These are phyloP conservation scores for Corymbia citriodora DNA, from an alignment of 441 rosid genomes.

Conservation along the genomic window DNA sequence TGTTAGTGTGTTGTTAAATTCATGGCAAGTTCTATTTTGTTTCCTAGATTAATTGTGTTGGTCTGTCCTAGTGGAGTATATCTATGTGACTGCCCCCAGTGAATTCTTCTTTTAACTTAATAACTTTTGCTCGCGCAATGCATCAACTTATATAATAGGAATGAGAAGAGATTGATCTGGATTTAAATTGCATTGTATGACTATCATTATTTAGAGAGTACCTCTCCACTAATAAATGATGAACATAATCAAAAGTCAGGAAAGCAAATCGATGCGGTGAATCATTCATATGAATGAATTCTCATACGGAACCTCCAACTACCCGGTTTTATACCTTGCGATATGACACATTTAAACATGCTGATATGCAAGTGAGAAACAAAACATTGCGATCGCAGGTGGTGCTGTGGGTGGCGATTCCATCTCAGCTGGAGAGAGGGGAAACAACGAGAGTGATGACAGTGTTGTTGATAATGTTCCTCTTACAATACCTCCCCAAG, in stretches of 20 bases:
- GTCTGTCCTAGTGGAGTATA: background rate
- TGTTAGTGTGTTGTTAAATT: background rate
- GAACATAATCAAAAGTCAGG: background rate
- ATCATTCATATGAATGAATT: background rate
- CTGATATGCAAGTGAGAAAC: background rate
- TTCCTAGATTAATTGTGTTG: background rate
- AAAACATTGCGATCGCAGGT: slow-evolving; percentile 30
- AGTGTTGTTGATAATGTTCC: slow-evolving; percentile 50
- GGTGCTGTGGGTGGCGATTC: slow-evolving; percentile 72
- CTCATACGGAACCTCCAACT: background rate
- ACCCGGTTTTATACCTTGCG: background rate
- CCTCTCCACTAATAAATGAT: background rate
- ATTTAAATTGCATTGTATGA: background rate
- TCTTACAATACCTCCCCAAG: slow-evolving; percentile 86
- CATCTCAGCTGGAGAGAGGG: slow-evolving; percentile 49
- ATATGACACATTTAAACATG: background rate
- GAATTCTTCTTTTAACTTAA: background rate
- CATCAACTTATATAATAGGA: background rate
- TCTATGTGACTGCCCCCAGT: background rate
- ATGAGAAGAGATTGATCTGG: background rate
- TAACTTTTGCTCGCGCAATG: background rate
- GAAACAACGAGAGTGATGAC: slow-evolving; percentile 61
- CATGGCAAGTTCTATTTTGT: background rate
- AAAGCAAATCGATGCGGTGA: background rate
- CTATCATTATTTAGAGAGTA: background rate